phyloP scores from a whole-genome alignment of 2,329 filamentous ascomycete genomes.

The Fusarium mundagurra region DNA sequence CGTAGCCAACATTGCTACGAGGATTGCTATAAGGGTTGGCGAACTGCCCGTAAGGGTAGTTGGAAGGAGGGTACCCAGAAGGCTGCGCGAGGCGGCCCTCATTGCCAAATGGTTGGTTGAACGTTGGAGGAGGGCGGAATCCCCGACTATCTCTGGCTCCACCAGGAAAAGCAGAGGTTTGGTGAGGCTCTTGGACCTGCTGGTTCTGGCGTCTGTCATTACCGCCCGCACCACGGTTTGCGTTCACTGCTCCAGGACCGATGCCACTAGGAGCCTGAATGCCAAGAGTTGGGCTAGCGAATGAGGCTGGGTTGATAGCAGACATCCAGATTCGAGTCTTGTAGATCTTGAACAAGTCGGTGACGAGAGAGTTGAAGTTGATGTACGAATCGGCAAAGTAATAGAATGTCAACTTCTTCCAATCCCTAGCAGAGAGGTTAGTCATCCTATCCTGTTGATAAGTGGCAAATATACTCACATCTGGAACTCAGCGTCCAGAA shows the following conservation, averaged over 20 bases:
- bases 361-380: conserved; percentile 98
- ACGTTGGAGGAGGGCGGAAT: conserved; percentile 53
- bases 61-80: conserved; percentile 48
- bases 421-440: conserved; percentile 73
- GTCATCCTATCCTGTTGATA: neutral
- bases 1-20: conserved; percentile 45
- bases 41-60: conserved; percentile 49
- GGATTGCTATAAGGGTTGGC: conserved; percentile 48
- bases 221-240: conserved; percentile 56
- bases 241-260: conserved; percentile 72
- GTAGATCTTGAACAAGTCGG: conserved; percentile 98
- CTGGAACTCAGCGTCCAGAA: conserved; percentile 97
- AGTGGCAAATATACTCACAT: conserved; percentile 72
- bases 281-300: conserved; percentile 80
- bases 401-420: conserved; percentile 98
- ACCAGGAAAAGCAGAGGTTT: conserved; percentile 49
- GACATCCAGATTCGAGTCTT: conserved; percentile 99
- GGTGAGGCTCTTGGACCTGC: conserved; percentile 49
- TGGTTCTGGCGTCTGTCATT: conserved; percentile 61
- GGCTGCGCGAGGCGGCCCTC: conserved; percentile 55
- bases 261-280: conserved; percentile 75
- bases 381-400: conserved; percentile 99
- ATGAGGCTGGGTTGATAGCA: conserved; percentile 96
- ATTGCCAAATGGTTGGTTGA: conserved; percentile 52
- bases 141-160: conserved; percentile 52